Evolutionary conservation across 2,329 filamentous ascomycete species (phyloP).

Genomic region (Pseudogymnoascus sp.): DNA sequence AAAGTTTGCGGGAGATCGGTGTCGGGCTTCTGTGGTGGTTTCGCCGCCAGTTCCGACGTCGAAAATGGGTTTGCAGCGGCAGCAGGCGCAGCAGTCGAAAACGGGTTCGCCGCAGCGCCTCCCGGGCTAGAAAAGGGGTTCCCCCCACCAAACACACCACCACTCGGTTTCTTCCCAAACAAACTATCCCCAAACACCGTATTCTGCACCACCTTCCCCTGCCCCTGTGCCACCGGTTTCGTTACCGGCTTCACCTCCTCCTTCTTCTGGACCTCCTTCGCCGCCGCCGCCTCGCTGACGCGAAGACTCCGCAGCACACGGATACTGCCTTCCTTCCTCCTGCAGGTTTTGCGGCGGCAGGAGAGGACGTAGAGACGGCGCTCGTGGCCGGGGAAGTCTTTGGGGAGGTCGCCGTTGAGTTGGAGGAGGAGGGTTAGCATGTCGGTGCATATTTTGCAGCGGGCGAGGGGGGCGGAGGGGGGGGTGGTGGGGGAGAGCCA

Average conservation of each 20-base stretch:
- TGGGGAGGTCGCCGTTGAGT: slow-evolving; percentile 82
- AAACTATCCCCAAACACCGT: slow-evolving; percentile 58
- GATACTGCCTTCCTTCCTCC: slow-evolving; percentile 74
- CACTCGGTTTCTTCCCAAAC: slow-evolving; percentile 54
- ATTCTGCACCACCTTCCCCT: slow-evolving; percentile 52
- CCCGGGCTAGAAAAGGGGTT: slow-evolving; percentile 54
- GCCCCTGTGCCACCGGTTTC: slow-evolving; percentile 28
- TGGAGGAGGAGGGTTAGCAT: slow-evolving; percentile 81
- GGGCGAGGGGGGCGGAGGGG: slow-evolving; percentile 68
- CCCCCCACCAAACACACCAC: background rate
- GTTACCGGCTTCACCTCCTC: slow-evolving; percentile 25
- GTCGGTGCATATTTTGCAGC: slow-evolving; percentile 80
- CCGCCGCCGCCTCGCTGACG: slow-evolving; percentile 26
- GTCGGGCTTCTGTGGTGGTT: slow-evolving; percentile 33
- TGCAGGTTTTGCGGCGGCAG: slow-evolving; percentile 70
- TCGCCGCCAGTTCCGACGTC: slow-evolving; percentile 31
- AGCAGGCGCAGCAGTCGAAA: slow-evolving; percentile 41
- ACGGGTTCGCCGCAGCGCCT: slow-evolving; percentile 45
- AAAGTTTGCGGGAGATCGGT: slow-evolving; percentile 52
- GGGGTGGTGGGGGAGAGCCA: slow-evolving; percentile 70
- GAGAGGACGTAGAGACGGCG: slow-evolving; percentile 79
- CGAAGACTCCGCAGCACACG: slow-evolving; percentile 65
- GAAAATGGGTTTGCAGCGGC: slow-evolving; percentile 40
- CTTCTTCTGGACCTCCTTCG: slow-evolving; percentile 11
- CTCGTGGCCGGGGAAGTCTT: slow-evolving; percentile 79